Base-by-base conservation (phyloP, 495 filamentous ascomycete species). In the Articulospora tetracladia region DNA sequence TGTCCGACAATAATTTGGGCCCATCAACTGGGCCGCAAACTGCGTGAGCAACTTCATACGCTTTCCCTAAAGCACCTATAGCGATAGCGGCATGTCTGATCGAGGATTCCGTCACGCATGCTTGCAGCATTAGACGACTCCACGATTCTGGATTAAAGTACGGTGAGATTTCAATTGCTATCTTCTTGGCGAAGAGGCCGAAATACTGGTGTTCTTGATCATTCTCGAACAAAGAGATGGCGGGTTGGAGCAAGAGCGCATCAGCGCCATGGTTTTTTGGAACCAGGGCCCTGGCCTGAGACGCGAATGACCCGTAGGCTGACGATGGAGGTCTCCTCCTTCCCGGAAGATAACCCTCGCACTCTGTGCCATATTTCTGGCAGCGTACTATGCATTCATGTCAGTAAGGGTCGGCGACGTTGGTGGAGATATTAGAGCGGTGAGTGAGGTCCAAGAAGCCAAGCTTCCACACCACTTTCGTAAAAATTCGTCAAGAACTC, bases 81-180 rank as follows among this genome's bases (percentile, higher is more conserved):
- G 86, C 85, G 13, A 87, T 74, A 1, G 85, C 77, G 8, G 85
- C 83, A 66, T 87, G 83, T n/a, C 81, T 77, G 49, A 88, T 82
- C 7, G 80, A 73, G 3, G 83, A 72, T 64, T 86, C 81, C 17
- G 77, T 76, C 36, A 80, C 76, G 39, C 81, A 83, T 57, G 82
- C 81, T 63, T 84, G 81, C 49, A 86, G 68, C 22, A 88, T 72
- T 15, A 70, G 72, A 50, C 66, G 74, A n/a, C 72, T 78, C 85
- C 84, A 88, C 57, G 85, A 81, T 8, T 77, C 79, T 2, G 81
- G 82, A 54, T 77, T 72, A 51, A 85, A 87, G 61, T 83, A 82
- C 3, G 84, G 83, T 1, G 82, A 78, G 27, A 88, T 72, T 58
- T 85, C 82, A 48, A 69, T 74, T 0, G 79, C 75, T 0, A 83